Base-by-base conservation (phyloP, 139 green algal species). In the Closterium sp. region DNA sequence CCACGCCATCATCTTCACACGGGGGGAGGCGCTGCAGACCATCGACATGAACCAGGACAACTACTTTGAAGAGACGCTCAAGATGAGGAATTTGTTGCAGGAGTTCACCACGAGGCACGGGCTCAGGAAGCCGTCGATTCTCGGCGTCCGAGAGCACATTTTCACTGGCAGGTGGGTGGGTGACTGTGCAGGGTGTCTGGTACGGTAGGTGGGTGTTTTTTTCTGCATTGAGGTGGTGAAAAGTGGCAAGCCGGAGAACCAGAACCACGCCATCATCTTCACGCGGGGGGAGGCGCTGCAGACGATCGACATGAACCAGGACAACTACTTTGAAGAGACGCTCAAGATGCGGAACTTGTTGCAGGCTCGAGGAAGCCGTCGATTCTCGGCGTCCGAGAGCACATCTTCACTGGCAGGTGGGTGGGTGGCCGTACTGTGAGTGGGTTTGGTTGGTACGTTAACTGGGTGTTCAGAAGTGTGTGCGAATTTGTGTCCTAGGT, bases 281-380 rank as follows among this genome's bases (percentile, higher is more conserved):
- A 94, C 93, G 27, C 90, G 93, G 5, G 93, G 93, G 7, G 92
- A 95, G 21, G 92, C 92, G 28, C 31, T 95, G 24, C 92, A 95
- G 91, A 92, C 93, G 28, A 95, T 95, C 88, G 93, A 95, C 32
- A 95, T 95, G 93, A 95, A 95, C 50, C 93, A 95, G 93, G 97
- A 99, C 95, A 96, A 97, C 93, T 97, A 97, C 95, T 91, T 99
- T 86, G 95, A 93, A 5, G 97, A 98, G 95, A 95, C 96, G 28
- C 88, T 98, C 17, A 98, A 98, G 95, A 96, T 98, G 94, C 94
- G 96, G 62, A 97, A 97, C 93, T 89, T 97, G 45, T 42, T 97
- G 31, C 88, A 92, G 62, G 87, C 9, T 91, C 32, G n/a, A 85
- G 93, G 34, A 42, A 31, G 31, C 90, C 93, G 9, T 94, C 86